Conservation (phyloP, 352 stramenopile species). For the Phytophthora kernoviae region DNA sequence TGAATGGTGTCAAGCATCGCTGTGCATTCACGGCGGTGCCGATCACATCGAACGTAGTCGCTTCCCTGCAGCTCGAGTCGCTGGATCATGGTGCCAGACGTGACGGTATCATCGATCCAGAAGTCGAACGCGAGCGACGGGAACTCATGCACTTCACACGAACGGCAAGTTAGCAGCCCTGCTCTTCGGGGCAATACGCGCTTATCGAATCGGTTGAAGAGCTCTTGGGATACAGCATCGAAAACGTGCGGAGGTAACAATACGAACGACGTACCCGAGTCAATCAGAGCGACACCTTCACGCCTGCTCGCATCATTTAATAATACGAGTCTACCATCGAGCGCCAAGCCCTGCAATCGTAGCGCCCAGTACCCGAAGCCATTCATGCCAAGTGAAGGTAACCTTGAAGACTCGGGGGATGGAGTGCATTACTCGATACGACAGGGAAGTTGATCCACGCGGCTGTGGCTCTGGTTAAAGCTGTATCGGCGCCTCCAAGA, state of each 20-base stretch:
- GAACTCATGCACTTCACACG: conserved; percentile 27
- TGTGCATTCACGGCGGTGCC: conserved; percentile 17
- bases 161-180: conserved; percentile 12
- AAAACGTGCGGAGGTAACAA: conserved; percentile 19
- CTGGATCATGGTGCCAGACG: conserved; percentile 2
- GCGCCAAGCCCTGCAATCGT: conserved; percentile 9
- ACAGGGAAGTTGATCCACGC: conserved; percentile 24
- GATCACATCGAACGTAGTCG: conserved; percentile 34
- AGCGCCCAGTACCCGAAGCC: conserved; percentile 25
- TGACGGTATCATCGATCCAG: neutral
- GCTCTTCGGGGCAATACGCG: conserved; percentile 6
- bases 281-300: conserved; percentile 11
- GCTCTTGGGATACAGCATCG: conserved; percentile 10
- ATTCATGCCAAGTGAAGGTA: neutral
- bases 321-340: conserved; percentile 9
- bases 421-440: conserved; percentile 5
- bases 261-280: conserved; percentile 27
- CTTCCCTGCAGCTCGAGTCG: conserved; percentile 19
- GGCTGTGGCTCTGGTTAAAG: conserved; percentile 1
- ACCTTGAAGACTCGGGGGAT: neutral
- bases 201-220: conserved; percentile 8
- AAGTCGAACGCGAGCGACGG: conserved; percentile 21
- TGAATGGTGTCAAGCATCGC: conserved; percentile 24
- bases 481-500: conserved; percentile 13
- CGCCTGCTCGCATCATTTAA: neutral